Evolutionary conservation across 192 early-diverging fungal species (phyloP).

Genomic region (Obelidium mucronatum): DNA sequence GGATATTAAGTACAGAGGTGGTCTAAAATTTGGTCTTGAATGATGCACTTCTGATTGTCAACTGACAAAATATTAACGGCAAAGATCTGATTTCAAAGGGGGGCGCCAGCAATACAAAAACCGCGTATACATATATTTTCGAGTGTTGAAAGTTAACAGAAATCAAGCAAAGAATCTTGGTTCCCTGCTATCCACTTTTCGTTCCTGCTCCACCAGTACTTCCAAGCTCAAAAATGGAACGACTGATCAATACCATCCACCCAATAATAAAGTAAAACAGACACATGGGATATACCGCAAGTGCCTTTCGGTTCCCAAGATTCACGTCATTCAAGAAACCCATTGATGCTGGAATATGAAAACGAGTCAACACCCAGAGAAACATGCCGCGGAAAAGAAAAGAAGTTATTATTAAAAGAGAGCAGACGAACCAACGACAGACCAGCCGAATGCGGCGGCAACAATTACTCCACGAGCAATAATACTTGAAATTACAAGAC

Average conservation of each 20-base stretch:
- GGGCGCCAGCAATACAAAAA: no score
- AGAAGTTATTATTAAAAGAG: neutral
- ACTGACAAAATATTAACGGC: no score
- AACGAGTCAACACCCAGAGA: no score
- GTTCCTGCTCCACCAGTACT: no score
- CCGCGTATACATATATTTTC: no score
- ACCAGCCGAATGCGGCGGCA: conserved; percentile 83
- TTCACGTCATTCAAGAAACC: conserved; percentile 90
- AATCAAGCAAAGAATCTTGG: no score
- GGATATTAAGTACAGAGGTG: no score
- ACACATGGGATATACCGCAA: conserved; percentile 94
- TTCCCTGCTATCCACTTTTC: no score
- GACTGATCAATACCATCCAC: conserved; percentile 77
- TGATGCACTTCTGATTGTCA: no score
- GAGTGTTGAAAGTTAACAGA: no score
- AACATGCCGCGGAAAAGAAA: neutral
- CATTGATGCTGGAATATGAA: conserved; percentile 72
- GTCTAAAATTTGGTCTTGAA: no score
- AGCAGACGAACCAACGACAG: conserved; percentile 73
- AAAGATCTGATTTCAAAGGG: no score
- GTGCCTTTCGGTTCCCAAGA: conserved; percentile 80
- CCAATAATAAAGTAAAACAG: conserved; percentile 95
- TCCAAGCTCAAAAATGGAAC: conserved; percentile 6
- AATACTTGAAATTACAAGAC: conserved; percentile 67
- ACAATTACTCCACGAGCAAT: conserved; percentile 79